Percentiles rank a stretch among this genome's conserved stretches.
phyloP scores from a whole-genome alignment of 768 basidiomycete genomes.

The Rhizopogon roseolus region DNA sequence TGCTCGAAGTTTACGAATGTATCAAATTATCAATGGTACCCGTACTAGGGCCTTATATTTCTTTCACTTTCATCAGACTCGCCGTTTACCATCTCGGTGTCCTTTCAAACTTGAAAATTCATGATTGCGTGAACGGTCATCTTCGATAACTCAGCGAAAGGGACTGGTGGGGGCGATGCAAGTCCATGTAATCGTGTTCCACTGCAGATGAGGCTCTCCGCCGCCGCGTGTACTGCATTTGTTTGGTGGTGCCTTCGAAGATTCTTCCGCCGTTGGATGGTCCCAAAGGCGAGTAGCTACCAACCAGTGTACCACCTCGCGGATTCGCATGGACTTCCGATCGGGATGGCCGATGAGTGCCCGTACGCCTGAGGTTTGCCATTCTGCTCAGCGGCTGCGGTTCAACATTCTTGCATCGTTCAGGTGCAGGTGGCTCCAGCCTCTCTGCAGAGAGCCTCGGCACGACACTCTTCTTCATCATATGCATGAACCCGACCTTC shows the following conservation, averaged over 20 bases:
- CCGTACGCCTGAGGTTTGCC: background rate
- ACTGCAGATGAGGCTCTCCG: constrained; percentile 46
- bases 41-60: background rate
- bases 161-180: background rate
- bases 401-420: background rate
- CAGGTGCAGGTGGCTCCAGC: constrained; percentile 45
- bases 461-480: constrained; percentile 65
- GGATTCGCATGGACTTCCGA: constrained; percentile 17
- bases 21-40: no score
- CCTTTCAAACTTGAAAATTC: background rate
- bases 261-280: background rate
- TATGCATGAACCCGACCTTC: constrained; percentile 63
- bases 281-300: constrained; percentile 9
- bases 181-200: constrained; percentile 22
- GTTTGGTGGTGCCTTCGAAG: constrained; percentile 2
- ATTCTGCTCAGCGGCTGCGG: background rate
- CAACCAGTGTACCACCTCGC: background rate
- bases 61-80: background rate
- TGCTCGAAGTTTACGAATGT: no score
- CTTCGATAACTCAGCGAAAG: background rate
- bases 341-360: constrained; percentile 15
- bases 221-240: constrained; percentile 22
- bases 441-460: constrained; percentile 64
- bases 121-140: background rate
- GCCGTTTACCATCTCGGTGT: background rate